Evolutionary conservation across 2,329 filamentous ascomycete species (phyloP), one percentile per base, ranked within the genome.

Genomic region (Paramyrothecium roridum): DNA sequence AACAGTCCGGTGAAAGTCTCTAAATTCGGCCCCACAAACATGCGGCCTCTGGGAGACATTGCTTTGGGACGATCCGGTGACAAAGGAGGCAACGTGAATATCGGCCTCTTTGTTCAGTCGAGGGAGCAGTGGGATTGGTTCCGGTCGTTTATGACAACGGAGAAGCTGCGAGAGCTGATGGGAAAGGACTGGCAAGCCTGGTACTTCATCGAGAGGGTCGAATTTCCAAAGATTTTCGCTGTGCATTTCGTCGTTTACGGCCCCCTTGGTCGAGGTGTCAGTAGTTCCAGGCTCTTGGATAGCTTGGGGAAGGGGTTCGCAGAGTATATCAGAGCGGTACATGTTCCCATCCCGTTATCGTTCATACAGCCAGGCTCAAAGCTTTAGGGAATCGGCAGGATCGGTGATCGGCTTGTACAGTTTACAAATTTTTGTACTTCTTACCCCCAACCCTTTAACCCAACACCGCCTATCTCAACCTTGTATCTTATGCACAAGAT

Each of bases 201-300:
- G 47, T 67, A 61, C 72, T 70, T 58, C 64, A 66, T 80, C 3
- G 77, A 80, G 60, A 63, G 79, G 16, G 74, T 80, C n/a, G 78
- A 80, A 63, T 76, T 81, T 52, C 67, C 71, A 0, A 60, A 68
- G 3, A 70, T 80, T 0, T 63, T 63, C 34, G 78, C 78, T 0
- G 79, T 81, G 20, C 75, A 83, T 58, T 81, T 79, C 65, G 77
- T 80, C 11, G 65, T 80, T 2, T 80, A 80, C 55, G 78, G 76
- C 2, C 69, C 71, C 20, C 62, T 80, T 17, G 76, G 73, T 0
- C 56, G 72, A 1, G 75, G 74, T 1, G 77, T 83, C 3, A 82
- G 77, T 57, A 79, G 78, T 54, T 77, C 75, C 11, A 71, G 66
- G 22, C 62, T 72, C 43, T 58, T 83, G 19, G 80, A 83, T 67